phyloP scores from a whole-genome alignment of 1,284 basidiomycete species.

The Malassezia restricta region DNA sequence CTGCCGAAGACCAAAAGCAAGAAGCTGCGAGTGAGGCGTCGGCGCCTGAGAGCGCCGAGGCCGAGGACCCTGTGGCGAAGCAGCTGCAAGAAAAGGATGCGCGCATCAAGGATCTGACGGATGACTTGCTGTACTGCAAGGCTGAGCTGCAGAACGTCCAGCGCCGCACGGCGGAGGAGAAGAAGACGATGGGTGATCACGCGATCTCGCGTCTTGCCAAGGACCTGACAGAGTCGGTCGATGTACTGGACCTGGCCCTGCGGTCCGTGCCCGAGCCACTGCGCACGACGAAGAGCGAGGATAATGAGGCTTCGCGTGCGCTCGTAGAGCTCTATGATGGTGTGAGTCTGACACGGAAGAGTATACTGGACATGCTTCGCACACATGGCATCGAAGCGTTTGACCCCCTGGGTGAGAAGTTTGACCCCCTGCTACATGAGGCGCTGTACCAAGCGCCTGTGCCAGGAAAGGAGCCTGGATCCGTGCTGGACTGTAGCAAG shows the following conservation, averaged over 20 bases:
- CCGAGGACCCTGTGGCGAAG: slow-evolving; percentile 18
- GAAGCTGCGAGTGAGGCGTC: neutral
- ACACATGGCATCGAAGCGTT: slow-evolving; percentile 82
- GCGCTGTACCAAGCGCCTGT: slow-evolving; percentile 90
- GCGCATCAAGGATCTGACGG: slow-evolving; percentile 41
- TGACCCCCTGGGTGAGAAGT: slow-evolving; percentile 78
- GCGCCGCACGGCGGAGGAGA: slow-evolving; percentile 76
- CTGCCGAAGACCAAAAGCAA: slow-evolving; percentile 19
- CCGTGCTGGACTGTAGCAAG: slow-evolving; percentile 82
- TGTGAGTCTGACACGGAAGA: slow-evolving; percentile 80
- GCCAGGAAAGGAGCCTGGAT: slow-evolving; percentile 69
- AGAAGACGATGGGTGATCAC: slow-evolving; percentile 79
- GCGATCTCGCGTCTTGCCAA: slow-evolving; percentile 79
- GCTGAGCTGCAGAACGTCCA: slow-evolving; percentile 93
- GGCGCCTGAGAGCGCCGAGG: slow-evolving; percentile 1
- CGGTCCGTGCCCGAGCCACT: slow-evolving; percentile 57
- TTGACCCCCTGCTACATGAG: slow-evolving; percentile 90
- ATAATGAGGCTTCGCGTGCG: slow-evolving; percentile 28
- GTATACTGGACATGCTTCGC: slow-evolving; percentile 75
- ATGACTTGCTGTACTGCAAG: slow-evolving; percentile 42
- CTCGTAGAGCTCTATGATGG: slow-evolving; percentile 55
- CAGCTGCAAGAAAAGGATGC: slow-evolving; percentile 43
- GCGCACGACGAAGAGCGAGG: slow-evolving; percentile 44
- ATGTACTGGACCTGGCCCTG: slow-evolving; percentile 78
- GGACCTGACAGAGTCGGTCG: slow-evolving; percentile 80